Evolutionary conservation across 345 rosid genomes (phyloP).

Genomic region (Citrus medica): DNA sequence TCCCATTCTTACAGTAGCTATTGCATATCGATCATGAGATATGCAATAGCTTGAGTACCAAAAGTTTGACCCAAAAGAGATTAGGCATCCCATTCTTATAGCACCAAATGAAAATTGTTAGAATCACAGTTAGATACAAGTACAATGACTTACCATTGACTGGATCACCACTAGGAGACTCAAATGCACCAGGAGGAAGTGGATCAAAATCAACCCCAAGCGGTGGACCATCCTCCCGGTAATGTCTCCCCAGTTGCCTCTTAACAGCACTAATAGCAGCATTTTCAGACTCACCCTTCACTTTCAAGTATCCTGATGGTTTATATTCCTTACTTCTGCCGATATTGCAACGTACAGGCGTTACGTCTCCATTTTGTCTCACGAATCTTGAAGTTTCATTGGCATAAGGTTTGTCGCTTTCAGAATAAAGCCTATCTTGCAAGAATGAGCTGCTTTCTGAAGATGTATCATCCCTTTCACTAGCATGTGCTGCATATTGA

Average conservation of each 20-base stretch:
- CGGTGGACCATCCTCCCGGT: constrained; percentile 77
- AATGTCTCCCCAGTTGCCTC: constrained; percentile 79
- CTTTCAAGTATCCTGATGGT: constrained; percentile 85
- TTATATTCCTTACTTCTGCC: constrained; percentile 43
- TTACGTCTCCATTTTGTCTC: constrained; percentile 30
- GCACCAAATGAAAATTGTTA: constrained; percentile 10
- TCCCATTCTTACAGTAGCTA: too few relatives aligned
- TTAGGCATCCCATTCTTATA: not conserved
- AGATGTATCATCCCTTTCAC: constrained; percentile 61
- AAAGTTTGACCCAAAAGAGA: not conserved
- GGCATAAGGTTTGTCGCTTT: constrained; percentile 34
- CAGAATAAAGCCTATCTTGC: constrained; percentile 48
- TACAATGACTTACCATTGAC: constrained; percentile 48
- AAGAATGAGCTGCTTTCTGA: constrained; percentile 67
- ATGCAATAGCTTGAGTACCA: not conserved
- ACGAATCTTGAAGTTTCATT: constrained; percentile 31
- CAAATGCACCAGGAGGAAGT: constrained; percentile 89
- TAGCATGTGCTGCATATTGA: constrained; percentile 35
- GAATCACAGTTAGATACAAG: constrained; percentile 20
- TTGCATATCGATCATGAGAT: not conserved
- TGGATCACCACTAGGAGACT: constrained; percentile 46
- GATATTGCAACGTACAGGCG: constrained; percentile 26
- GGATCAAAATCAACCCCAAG: constrained; percentile 72
- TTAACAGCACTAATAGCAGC: constrained; percentile 75
- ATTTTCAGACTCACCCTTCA: constrained; percentile 69